Evolutionary conservation across 768 basidiomycete species (phyloP).

Genomic region (Calvatia gigantea): DNA sequence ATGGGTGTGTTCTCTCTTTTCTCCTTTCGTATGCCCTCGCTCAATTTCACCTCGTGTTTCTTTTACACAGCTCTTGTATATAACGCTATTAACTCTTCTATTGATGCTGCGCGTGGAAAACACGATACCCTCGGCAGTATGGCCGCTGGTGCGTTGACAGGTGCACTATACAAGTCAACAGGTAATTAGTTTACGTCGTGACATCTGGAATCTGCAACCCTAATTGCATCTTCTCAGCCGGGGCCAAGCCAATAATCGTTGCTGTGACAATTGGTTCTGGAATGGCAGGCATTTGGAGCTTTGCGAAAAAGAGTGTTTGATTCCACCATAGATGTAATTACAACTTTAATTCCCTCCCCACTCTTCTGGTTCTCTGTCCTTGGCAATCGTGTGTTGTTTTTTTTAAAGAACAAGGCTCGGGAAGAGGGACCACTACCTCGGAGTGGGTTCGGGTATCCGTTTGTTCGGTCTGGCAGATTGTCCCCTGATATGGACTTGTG

Average conservation of each 20-base stretch:
- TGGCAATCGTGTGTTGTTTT: slow-evolving; percentile 39
- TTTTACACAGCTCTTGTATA: slow-evolving; percentile 82
- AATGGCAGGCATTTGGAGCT: slow-evolving; percentile 91
- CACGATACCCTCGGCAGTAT: slow-evolving; percentile 92
- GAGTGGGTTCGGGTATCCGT: slow-evolving; percentile 28
- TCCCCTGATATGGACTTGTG: slow-evolving; percentile 39
- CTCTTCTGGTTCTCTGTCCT: slow-evolving; percentile 40
- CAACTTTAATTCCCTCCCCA: slow-evolving; percentile 43
- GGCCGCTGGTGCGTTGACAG: slow-evolving; percentile 87
- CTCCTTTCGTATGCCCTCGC: slow-evolving; percentile 21
- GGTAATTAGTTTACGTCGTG: slow-evolving; percentile 54
- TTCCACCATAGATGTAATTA: slow-evolving; percentile 43
- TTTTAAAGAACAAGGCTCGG: slow-evolving; percentile 30
- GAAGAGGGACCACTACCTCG: slow-evolving; percentile 25
- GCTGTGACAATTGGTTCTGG: slow-evolving; percentile 89
- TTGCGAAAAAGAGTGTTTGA: slow-evolving; percentile 88
- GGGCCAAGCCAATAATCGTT: slow-evolving; percentile 83
- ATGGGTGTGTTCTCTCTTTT: slow-evolving; percentile 71
- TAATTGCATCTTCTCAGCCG: slow-evolving; percentile 61
- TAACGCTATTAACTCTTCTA: slow-evolving; percentile 93
- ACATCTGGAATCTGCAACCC: slow-evolving; percentile 33
- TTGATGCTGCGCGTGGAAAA: slow-evolving; percentile 84
- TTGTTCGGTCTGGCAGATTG: slow-evolving; percentile 37
- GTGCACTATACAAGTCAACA: slow-evolving; percentile 90
- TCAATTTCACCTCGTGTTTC: slow-evolving; percentile 21